Evolutionary conservation across 2,329 filamentous ascomycete genomes (phyloP).

Genomic region (Exophiala bonariae): DNA sequence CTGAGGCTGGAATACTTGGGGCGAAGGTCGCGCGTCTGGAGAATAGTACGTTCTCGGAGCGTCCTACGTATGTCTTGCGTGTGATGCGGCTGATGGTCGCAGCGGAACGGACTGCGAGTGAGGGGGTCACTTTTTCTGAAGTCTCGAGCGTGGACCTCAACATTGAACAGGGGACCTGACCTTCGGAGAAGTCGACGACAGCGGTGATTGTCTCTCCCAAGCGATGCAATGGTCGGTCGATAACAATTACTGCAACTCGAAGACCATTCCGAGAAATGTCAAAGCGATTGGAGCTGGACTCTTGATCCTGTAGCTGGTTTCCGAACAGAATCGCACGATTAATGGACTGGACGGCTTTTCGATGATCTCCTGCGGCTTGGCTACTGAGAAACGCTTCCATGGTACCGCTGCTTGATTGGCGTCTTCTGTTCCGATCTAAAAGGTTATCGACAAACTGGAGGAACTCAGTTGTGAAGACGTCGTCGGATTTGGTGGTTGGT

Average conservation of each 20-base stretch:
- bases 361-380: constrained; percentile 22
- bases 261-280: constrained; percentile 92
- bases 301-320: constrained; percentile 65
- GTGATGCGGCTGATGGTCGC: constrained; percentile 86
- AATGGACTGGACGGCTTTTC: constrained; percentile 78
- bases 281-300: constrained; percentile 86
- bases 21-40: constrained; percentile 76
- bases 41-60: constrained; percentile 80
- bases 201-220: constrained; percentile 84
- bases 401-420: constrained; percentile 27
- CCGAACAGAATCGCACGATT: constrained; percentile 86
- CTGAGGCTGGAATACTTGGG: constrained; percentile 77
- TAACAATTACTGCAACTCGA: constrained; percentile 84
- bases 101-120: constrained; percentile 79
- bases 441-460: constrained; percentile 26
- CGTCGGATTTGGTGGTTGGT: constrained; percentile 48
- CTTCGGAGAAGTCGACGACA: constrained; percentile 77
- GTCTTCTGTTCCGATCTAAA: constrained; percentile 23
- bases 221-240: constrained; percentile 84
- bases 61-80: constrained; percentile 73
- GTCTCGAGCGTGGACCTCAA: constrained; percentile 84
- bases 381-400: constrained; percentile 15
- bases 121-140: constrained; percentile 75
- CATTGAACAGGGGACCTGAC: constrained; percentile 80
- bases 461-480: constrained; percentile 65